Base-by-base conservation (phyloP, 441 rosid species). In the Gossypium davidsonii region DNA sequence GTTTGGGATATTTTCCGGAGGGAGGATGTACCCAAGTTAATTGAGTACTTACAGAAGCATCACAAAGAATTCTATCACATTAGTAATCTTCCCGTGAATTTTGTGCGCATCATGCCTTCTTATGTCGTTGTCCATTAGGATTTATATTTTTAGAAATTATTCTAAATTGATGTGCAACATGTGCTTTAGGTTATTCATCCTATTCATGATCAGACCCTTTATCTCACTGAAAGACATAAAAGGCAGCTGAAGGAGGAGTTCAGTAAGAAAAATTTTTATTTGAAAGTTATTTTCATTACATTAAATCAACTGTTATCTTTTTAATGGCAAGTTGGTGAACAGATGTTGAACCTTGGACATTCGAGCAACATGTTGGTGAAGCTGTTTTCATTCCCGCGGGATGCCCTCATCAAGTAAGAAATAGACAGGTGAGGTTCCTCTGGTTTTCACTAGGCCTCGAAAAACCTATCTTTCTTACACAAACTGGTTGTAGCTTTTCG, bases 271-370 rank as follows among this genome's bases (percentile, higher is more conserved):
- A 28, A 44, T 49, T 65, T 15, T 42, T 58, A 3, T 59, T 61
- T 71, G 39, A 25, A 69, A 21, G 53, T 26, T 6, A 6, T 58
- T 46, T 46, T 21, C 34, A 21, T 17, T n/a, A 4, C 49, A 2
- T 8, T 34, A 59, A 48, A 58, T 7, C 28, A 72, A 71, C 75
- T 63, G 39, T 34, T 44, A 66, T 15, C 42, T 26, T 44, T 34
- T 64, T 56, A 65, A 63, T 74, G 6, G 25, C 18, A 31, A 49
- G 21, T 62, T 37, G 37, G 66, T 62, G 31, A 60, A 44, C 78
- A 81, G 86, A 70, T 57, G 60, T 81, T 55, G 86, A 83, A 65
- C 81, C 86, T 48, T 83, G 86, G 84, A 83, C 86, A 12, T 83
- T 83, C 20, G 79, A 77, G 72, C 84, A 83, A 72, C 71, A 73